These are phyloP conservation scores for Rhizoclosmatium sp. DNA, from an alignment of 192 early-diverging fungal genomes.

Conservation along the genomic window DNA sequence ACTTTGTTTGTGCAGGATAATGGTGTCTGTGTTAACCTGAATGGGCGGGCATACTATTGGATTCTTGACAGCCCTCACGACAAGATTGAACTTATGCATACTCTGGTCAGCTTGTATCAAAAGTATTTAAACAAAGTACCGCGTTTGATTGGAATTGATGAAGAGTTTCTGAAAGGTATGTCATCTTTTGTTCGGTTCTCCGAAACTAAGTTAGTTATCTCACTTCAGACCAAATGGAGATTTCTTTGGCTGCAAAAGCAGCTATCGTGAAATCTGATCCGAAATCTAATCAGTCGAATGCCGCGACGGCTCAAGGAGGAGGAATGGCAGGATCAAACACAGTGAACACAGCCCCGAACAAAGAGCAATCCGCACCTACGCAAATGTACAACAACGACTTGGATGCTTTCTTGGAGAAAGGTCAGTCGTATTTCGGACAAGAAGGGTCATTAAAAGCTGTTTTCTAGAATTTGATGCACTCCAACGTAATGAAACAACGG, in stretches of 20 bases:
- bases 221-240: slow-evolving; percentile 27
- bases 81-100: slow-evolving; percentile 53
- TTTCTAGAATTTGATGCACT: not conserved
- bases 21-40: slow-evolving; percentile 44
- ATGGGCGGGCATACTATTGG: slow-evolving; percentile 55
- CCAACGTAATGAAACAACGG: not conserved
- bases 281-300: not conserved
- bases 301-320: not conserved
- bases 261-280: slow-evolving; percentile 32
- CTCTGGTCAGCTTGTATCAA: slow-evolving; percentile 46
- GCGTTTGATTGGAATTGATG: slow-evolving; percentile 55
- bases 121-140: slow-evolving; percentile 48
- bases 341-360: not conserved
- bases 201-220: not conserved
- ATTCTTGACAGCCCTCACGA: slow-evolving; percentile 41
- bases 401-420: slow-evolving; percentile 14
- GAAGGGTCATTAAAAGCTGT: not conserved
- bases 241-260: slow-evolving; percentile 9
- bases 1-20: slow-evolving; percentile 36
- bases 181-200: not conserved
- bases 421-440: not conserved
- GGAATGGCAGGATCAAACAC: not conserved
- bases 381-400: slow-evolving; percentile 22
- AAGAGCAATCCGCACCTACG: not conserved
- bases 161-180: slow-evolving; percentile 44